Conservation (phyloP, 139 green algal species). For the Ettlia oleoabundans region DNA sequence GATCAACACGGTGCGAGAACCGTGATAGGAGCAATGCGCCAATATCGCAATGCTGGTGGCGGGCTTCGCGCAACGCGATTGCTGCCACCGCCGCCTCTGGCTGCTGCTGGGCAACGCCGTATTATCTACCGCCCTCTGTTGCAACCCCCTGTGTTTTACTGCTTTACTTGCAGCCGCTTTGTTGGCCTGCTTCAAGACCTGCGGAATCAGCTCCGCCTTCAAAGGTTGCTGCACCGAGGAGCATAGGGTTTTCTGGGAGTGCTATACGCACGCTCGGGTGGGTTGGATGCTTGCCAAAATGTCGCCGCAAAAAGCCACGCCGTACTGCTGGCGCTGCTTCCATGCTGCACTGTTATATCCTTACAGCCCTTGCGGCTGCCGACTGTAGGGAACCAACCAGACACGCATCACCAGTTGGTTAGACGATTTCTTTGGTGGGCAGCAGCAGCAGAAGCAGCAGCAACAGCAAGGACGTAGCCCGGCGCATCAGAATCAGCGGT, state of each 20-base stretch:
- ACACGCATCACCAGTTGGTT: constrained; percentile 32
- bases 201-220: constrained; percentile 20
- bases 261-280: constrained; percentile 38
- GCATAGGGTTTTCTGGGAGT: constrained; percentile 46
- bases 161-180: neutral
- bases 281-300: neutral
- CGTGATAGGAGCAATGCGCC: too few species aligned
- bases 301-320: too few species aligned
- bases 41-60: too few species aligned
- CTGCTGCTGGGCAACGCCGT: too few species aligned
- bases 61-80: too few species aligned
- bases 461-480: too few species aligned
- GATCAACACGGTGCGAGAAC: constrained; percentile 25
- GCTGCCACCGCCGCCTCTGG: too few species aligned
- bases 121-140: too few species aligned
- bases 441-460: neutral
- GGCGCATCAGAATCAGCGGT: neutral
- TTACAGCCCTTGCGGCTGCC: neutral
- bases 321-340: neutral
- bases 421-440: neutral
- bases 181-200: constrained; percentile 38
- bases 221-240: constrained; percentile 40
- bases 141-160: too few species aligned
- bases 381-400: constrained; percentile 36
- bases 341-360: neutral